Base-by-base conservation (phyloP, 495 filamentous ascomycete genomes). In the Podospora conica region DNA sequence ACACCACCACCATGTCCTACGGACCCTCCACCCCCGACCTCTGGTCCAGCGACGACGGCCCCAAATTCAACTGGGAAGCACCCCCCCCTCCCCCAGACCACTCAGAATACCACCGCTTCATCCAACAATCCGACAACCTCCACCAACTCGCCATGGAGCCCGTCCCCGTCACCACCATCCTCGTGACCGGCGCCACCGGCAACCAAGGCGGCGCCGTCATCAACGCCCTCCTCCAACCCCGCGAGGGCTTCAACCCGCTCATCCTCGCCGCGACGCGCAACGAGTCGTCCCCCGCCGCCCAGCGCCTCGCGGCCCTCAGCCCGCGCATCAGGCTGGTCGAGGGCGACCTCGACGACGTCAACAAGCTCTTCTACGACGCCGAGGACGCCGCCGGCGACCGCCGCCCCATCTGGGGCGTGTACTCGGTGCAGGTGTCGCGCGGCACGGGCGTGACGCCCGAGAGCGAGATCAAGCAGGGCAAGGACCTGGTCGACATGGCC, bases 161-260 rank as follows among this genome's bases (percentile, higher is more conserved):
- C 10, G 9, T 21, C 21, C 66, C 55, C 60, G 76, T 78, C 76
- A 22, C 73, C 29, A 75, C 78, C n/a, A 71, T 90, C 59, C 83
- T 91, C 58, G 73, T 91, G 64, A 87, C 85, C 58, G 88, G 88
- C 20, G 88, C 86, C n/a, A 91, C 87, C 0, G 87, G 87, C 73
- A 86, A 86, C 59, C 89, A 91, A 71, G 88, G 89, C 33, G 82
- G 86, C 48, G 78, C 85, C 27, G 74, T 88, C 58, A 81, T 91
- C 68, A 75, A 82, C 22, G 81, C 78, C 56, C 82, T 91, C 58
- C 74, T 89, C 8, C 48, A 55, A 25, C 54, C 33, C 12, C 57
- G 60, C 53, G 22, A 55, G 12, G 10, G 33, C 23, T 78, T 81
- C 25, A 70, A n/a, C n/a, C n/a, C n/a, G n/a, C n/a, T 78, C 24